Conservation (phyloP, 2,329 filamentous ascomycete genomes). For the Phialophora expanda region DNA sequence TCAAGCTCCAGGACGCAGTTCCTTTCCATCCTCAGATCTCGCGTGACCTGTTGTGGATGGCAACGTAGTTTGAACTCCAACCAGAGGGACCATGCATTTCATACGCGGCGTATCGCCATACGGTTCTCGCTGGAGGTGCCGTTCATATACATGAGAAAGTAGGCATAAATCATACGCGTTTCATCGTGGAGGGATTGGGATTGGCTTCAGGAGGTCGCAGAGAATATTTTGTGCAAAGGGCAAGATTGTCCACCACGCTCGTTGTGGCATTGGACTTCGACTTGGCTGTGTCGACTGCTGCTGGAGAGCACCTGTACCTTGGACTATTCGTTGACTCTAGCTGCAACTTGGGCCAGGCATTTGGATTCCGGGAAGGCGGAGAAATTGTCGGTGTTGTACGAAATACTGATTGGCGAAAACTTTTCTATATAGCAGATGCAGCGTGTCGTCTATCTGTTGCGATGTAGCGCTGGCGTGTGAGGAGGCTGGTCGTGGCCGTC, state of each 20-base stretch:
- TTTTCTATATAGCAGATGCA: slow-evolving; percentile 36
- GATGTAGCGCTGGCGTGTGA: not conserved
- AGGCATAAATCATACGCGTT: slow-evolving; percentile 47
- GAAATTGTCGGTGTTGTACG: slow-evolving; percentile 48
- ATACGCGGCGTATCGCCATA: slow-evolving; percentile 52
- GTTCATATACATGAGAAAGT: slow-evolving; percentile 32
- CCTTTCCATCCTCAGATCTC: slow-evolving; percentile 37
- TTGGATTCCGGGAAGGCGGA: slow-evolving; percentile 46
- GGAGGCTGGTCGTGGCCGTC: slow-evolving; percentile 2
- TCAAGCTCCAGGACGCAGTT: not conserved
- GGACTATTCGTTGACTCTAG: slow-evolving; percentile 44
- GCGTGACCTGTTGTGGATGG: slow-evolving; percentile 42
- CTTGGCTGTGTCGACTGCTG: slow-evolving; percentile 37
- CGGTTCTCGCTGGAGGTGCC: slow-evolving; percentile 50
- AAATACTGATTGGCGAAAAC: slow-evolving; percentile 47
- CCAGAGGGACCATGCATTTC: slow-evolving; percentile 41
- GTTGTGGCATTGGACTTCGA: slow-evolving; percentile 52
- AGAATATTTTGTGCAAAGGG: slow-evolving; percentile 28
- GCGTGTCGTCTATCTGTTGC: not conserved
- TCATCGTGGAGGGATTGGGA: slow-evolving; percentile 46
- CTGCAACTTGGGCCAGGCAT: slow-evolving; percentile 44
- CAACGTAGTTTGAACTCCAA: not conserved
- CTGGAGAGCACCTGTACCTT: slow-evolving; percentile 40
- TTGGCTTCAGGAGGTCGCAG: slow-evolving; percentile 23
- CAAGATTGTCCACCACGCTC: slow-evolving; percentile 50